Base-by-base conservation (phyloP, 352 stramenopile genomes). In the Phytophthora macrochlamydospora region DNA sequence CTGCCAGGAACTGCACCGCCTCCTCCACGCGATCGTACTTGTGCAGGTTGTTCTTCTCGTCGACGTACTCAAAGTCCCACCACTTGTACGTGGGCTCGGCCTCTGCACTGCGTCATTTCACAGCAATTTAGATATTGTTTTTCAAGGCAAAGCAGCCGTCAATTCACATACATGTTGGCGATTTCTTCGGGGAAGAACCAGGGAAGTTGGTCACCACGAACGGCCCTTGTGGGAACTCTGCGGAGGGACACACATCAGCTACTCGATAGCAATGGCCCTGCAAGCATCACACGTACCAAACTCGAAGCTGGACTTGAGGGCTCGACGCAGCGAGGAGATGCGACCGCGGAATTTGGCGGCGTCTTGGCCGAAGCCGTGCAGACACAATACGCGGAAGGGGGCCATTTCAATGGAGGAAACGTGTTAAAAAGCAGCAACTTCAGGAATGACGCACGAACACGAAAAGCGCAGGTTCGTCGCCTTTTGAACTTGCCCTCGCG, bases 281-380 rank as follows among this genome's bases (percentile, higher is more conserved):
- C 48, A 32, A 59, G 38, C 2, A n/a, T n/a, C 8, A 44, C 18
- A 33, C 38, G 11, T 62, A 95, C 87, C 85, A 51, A 95, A 95
- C 48, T 95, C 85, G n/a, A 90, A 78, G 12, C 52, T 89, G 35
- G 73, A 89, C 66, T 95, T 94, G 64, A 93, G 83, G 12, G 80
- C 72, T 7, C 87, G 80, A 7, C 83, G 76, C 48, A 89, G 88
- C 1, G 83, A 82, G 7, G 85, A 83, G 40, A 95, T 93, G 57
- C 86, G 80, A 14, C 75, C 79, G 38, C 84, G 82, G 49, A 95
- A 73, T 51, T 85, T 91, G 33, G 78, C 68, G 24, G 77, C 81
- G 56, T 89, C 90, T 65, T 95, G 88, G 52, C 83, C 81, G 53
- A 93, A 92, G 48, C 88, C 88, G 57, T 95, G 88, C 12, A 95